Conservation (phyloP, 108 stramenopile genomes). For the Parietichytrium sp. region DNA sequence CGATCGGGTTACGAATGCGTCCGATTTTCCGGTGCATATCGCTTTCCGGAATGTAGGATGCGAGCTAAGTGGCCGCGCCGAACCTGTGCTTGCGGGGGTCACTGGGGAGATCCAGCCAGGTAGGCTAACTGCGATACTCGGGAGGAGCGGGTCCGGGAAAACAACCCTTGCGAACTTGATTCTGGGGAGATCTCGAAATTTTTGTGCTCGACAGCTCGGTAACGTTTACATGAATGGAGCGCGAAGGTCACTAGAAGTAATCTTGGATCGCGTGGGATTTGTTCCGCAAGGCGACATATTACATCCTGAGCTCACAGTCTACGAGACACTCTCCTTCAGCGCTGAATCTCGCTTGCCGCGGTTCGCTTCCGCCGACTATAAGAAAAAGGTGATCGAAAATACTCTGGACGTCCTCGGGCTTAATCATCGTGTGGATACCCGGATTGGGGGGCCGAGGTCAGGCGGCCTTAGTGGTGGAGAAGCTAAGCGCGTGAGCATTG, state of each 20-base stretch:
- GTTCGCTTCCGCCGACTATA: neutral
- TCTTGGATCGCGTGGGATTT: conserved; percentile 42
- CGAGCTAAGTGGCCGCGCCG: neutral
- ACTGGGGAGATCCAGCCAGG: too few species aligned
- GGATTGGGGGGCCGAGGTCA: neutral
- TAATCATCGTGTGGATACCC: neutral
- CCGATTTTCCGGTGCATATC: conserved; percentile 34
- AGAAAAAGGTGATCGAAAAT: neutral
- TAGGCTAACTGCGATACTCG: too few species aligned
- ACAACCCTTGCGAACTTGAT: too few species aligned
- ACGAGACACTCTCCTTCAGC: conserved; percentile 44
- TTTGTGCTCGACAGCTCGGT: conserved; percentile 8
- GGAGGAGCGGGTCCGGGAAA: too few species aligned
- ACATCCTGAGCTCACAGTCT: conserved; percentile 47
- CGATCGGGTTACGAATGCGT: neutral
- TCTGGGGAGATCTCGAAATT: too few species aligned
- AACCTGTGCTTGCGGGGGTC: too few species aligned
- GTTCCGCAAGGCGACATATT: conserved; percentile 60
- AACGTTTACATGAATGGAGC: conserved; percentile 7
- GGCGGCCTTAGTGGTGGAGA: conserved; percentile 50
- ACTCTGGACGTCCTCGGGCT: conserved; percentile 6
- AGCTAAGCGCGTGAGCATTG: conserved; percentile 52
- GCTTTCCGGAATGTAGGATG: too few species aligned
- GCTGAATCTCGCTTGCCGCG: conserved; percentile 45
- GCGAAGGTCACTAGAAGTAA: conserved; percentile 5